phyloP scores from a whole-genome alignment of 192 early-diverging fungal species.

The Coemansia sp. region DNA sequence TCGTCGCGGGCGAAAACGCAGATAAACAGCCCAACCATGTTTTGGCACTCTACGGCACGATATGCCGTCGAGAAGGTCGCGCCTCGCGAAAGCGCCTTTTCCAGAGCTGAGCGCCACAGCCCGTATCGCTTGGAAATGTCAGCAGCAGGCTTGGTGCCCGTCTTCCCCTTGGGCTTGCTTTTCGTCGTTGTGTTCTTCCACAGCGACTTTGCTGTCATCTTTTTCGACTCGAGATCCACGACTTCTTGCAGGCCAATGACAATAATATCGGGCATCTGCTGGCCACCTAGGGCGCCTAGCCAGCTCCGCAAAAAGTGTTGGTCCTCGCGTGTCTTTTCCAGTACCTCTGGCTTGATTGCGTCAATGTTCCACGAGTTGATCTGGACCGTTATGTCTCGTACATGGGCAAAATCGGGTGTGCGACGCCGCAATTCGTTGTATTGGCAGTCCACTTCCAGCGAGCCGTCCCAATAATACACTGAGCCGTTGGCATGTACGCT shows the following conservation, averaged over 20 bases:
- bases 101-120: conserved; percentile 80
- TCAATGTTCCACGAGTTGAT: conserved; percentile 95
- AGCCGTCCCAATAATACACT: conserved; percentile 52
- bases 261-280: conserved; percentile 74
- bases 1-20: conserved; percentile 77
- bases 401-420: conserved; percentile 63
- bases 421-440: conserved; percentile 63
- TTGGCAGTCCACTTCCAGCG: conserved; percentile 40
- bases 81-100: conserved; percentile 58
- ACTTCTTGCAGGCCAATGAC: conserved; percentile 96
- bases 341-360: conserved; percentile 78
- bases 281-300: conserved; percentile 42
- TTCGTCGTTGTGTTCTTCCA: conserved; percentile 44
- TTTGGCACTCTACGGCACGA: conserved; percentile 68
- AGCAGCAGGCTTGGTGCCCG: conserved; percentile 16
- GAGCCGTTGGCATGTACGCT: conserved; percentile 50
- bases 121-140: conserved; percentile 67
- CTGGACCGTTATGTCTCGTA: conserved; percentile 68
- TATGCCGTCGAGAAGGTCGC: conserved; percentile 56
- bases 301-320: conserved; percentile 36
- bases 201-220: conserved; percentile 67
- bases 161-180: conserved; percentile 19
- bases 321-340: conserved; percentile 58
- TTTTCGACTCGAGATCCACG: conserved; percentile 83
- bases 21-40: conserved; percentile 90